Base-by-base conservation (phyloP, 768 basidiomycete species). In the Hortiboletus campestris region DNA sequence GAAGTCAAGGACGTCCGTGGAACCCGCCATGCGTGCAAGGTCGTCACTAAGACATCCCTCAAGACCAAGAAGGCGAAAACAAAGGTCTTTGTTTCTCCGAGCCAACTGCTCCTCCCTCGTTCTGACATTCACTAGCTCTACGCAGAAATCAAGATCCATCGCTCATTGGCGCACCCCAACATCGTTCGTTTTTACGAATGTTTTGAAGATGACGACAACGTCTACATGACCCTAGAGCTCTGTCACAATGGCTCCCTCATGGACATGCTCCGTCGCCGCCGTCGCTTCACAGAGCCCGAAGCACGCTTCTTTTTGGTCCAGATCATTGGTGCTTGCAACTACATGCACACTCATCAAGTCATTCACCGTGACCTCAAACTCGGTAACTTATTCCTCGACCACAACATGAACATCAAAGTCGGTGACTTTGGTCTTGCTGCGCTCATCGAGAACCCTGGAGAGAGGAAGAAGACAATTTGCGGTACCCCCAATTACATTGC, bases 401-500 rank as follows among this genome's bases (percentile, higher is more conserved):
- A 74, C 46, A 83, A 89, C 65, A 95, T 98, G 94, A 93, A 97
- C 68, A 80, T 98, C 69, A 93, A 97, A 68, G 94, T 98, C 19
- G 96, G 94, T 20, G 96, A 99, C 75, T 97, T 99, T 74, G 96
- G 96, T 11, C 79, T 99, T 20, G 96, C 97, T 0, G 97, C 96
- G 2, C 81, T 99, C 46, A 96, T 98, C 46, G 95, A 98, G 76
- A 95, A 85, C 67, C 91, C 91, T 12, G 96, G 96, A 0, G 96
- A 98, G 72, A 77, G 96, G 67, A 97, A 98, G 81, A 98, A 98
- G 84, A 99, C 96, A 0, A 97, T 98, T 45, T 98, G 97, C 62
- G 96, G 96, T 1, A 99, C 96, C 0, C 97, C 96, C 2, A 98
- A 99, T 69, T 98, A 99, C 69, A 98, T 99, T 59, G 96, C 97